Evolutionary conservation across 208 protist species (phyloP).

Genomic region (Leishmania aethiopica): DNA sequence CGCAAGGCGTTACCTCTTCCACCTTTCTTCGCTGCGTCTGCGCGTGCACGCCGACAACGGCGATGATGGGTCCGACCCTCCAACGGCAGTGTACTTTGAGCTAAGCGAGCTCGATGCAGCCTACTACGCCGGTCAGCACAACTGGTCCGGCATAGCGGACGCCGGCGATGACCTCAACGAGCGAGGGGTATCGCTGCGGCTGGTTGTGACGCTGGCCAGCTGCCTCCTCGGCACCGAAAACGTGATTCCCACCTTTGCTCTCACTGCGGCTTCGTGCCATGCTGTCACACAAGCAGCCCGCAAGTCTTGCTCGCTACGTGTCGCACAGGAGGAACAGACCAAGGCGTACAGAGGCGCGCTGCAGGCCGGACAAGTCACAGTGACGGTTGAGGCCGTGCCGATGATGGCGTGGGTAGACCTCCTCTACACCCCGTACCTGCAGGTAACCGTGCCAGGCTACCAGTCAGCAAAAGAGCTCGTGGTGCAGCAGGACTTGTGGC

Average conservation of each 20-base stretch:
- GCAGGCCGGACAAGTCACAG: constrained; percentile 36
- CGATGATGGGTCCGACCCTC: neutral
- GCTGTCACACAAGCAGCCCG: neutral
- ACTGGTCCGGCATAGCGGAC: neutral
- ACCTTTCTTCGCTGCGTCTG: constrained; percentile 14
- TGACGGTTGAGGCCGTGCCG: constrained; percentile 47
- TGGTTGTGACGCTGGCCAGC: constrained; percentile 15
- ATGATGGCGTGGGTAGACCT: constrained; percentile 47
- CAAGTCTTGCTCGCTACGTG: constrained; percentile 1
- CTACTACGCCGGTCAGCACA: constrained; percentile 7
- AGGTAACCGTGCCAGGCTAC: constrained; percentile 59
- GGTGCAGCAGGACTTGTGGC: constrained; percentile 48
- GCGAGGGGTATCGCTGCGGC: neutral
- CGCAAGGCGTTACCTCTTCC: constrained; percentile 9
- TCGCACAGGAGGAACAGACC: constrained; percentile 12
- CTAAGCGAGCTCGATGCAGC: constrained; percentile 15
- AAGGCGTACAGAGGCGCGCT: constrained; percentile 26
- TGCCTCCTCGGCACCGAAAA: constrained; percentile 25
- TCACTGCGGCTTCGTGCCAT: constrained; percentile 1
- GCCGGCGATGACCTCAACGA: neutral
- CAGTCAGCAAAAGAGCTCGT: constrained; percentile 40
- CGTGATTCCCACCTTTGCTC: constrained; percentile 20
- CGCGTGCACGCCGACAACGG: constrained; percentile 20
- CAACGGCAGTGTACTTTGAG: constrained; percentile 22
- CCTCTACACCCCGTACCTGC: constrained; percentile 70